phyloP scores from a whole-genome alignment of 306 rosid species.

The Lagenaria siceraria region DNA sequence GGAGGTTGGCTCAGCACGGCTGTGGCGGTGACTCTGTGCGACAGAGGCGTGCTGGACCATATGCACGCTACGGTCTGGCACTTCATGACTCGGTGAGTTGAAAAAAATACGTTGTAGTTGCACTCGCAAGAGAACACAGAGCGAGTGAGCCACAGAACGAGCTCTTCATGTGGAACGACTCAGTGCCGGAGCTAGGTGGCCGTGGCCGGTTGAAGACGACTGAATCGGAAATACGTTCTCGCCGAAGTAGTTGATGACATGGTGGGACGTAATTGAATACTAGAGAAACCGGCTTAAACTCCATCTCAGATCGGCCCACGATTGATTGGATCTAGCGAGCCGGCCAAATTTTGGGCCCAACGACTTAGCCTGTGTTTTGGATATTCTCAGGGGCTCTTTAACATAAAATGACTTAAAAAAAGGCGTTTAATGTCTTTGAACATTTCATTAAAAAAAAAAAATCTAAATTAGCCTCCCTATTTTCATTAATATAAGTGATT shows the following conservation, averaged over 20 bases:
- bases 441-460: no score
- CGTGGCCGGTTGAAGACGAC: not conserved
- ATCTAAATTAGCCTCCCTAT: no score
- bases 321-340: not conserved
- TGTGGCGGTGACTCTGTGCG: conserved; percentile 62
- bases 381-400: no score
- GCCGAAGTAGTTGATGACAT: conserved; percentile 2
- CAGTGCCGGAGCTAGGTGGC: not conserved
- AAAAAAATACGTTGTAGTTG: not conserved
- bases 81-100: conserved; percentile 53
- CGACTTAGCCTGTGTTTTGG: no score
- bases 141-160: not conserved
- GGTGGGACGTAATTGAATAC: not conserved
- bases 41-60: conserved; percentile 68
- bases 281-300: not conserved
- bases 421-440: no score
- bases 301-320: not conserved
- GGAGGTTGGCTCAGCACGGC: conserved; percentile 46
- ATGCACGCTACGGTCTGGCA: conserved; percentile 86
- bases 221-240: not conserved
- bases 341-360: not conserved
- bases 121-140: not conserved
- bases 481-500: no score
- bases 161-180: not conserved
- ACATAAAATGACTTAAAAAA: no score